These are phyloP conservation scores for Aspergillus terreus DNA, from an alignment of 2,329 filamentous ascomycete genomes.

Conservation along the genomic window DNA sequence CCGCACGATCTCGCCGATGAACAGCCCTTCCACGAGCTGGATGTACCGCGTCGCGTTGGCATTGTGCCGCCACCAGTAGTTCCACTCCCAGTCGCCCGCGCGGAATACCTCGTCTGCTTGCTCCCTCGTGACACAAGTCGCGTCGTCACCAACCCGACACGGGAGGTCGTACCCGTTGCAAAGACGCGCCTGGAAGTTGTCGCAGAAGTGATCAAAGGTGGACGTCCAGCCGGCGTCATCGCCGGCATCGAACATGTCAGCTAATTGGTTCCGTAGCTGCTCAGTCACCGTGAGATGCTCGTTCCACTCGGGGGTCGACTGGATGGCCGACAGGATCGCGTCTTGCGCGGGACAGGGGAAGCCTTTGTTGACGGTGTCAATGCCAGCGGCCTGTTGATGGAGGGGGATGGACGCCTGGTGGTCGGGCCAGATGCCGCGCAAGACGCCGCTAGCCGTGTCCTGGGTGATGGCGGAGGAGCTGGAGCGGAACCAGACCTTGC, in stretches of 20 bases:
- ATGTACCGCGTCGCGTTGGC: slow-evolving; percentile 34
- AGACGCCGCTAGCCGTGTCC: slow-evolving; percentile 33
- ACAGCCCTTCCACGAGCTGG: slow-evolving; percentile 34
- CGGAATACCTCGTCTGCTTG: slow-evolving; percentile 38
- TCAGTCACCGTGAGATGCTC: slow-evolving; percentile 32
- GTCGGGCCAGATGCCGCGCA: slow-evolving; percentile 37
- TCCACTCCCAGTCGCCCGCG: slow-evolving; percentile 41
- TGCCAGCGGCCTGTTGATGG: slow-evolving; percentile 33
- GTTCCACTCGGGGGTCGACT: slow-evolving; percentile 32
- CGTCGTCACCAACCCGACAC: slow-evolving; percentile 25
- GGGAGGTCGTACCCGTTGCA: slow-evolving; percentile 39
- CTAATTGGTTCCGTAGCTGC: slow-evolving; percentile 25
- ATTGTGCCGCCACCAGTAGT: slow-evolving; percentile 38
- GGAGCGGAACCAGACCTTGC: slow-evolving; percentile 34
- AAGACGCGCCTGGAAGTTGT: slow-evolving; percentile 40
- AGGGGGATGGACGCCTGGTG: slow-evolving; percentile 30
- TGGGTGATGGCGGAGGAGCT: slow-evolving; percentile 36
- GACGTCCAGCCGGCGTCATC: slow-evolving; percentile 26
- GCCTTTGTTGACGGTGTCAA: slow-evolving; percentile 36
- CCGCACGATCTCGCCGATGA: slow-evolving; percentile 35
- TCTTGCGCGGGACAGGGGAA: slow-evolving; percentile 29
- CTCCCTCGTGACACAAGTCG: slow-evolving; percentile 27
- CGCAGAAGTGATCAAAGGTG: slow-evolving; percentile 39
- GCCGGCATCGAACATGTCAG: slow-evolving; percentile 28
- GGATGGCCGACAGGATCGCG: slow-evolving; percentile 20